Conservation (phyloP, 352 stramenopile genomes). For the Globisporangium parvum region DNA sequence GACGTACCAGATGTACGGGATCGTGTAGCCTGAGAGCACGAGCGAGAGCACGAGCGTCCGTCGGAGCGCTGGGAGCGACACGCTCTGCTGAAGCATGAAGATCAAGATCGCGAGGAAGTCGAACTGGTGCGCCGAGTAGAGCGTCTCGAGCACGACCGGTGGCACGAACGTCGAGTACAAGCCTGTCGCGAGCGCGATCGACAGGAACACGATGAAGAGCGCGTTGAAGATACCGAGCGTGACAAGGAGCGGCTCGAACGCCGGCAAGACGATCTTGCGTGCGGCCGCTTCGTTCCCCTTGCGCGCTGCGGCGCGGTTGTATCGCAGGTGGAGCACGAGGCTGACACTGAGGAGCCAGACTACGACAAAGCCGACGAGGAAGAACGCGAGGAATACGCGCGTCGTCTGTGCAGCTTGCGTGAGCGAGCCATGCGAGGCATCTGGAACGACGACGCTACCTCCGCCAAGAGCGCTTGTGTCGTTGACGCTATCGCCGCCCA, state of each 20-base stretch:
- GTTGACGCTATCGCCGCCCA: no score
- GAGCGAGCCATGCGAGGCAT: no score
- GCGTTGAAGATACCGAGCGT: slow-evolving; percentile 25
- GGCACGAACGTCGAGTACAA: slow-evolving; percentile 19
- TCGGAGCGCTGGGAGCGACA: slow-evolving; percentile 26
- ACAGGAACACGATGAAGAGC: slow-evolving; percentile 20
- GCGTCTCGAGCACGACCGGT: slow-evolving; percentile 18
- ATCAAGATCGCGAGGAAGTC: slow-evolving; percentile 57
- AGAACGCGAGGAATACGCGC: no score
- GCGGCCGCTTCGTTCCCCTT: slow-evolving; percentile 44
- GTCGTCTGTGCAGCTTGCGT: no score
- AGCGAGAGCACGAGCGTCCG: slow-evolving; percentile 14
- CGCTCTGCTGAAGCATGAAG: slow-evolving; percentile 42
- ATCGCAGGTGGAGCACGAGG: slow-evolving; percentile 47
- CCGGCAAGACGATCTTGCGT: slow-evolving; percentile 56
- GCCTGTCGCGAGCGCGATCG: slow-evolving; percentile 22
- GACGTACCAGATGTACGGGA: slow-evolving; percentile 14
- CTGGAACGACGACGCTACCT: no score
- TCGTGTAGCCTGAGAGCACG: slow-evolving; percentile 5
- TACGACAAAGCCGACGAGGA: slow-evolving; percentile 27
- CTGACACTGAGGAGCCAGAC: slow-evolving; percentile 37
- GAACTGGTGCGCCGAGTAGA: slow-evolving; percentile 55
- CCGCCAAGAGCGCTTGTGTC: no score
- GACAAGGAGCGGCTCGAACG: slow-evolving; percentile 67
- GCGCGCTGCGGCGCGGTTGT: slow-evolving; percentile 43